phyloP scores from a whole-genome alignment of 2,329 filamentous ascomycete genomes.

The Microascus cirrosus region DNA sequence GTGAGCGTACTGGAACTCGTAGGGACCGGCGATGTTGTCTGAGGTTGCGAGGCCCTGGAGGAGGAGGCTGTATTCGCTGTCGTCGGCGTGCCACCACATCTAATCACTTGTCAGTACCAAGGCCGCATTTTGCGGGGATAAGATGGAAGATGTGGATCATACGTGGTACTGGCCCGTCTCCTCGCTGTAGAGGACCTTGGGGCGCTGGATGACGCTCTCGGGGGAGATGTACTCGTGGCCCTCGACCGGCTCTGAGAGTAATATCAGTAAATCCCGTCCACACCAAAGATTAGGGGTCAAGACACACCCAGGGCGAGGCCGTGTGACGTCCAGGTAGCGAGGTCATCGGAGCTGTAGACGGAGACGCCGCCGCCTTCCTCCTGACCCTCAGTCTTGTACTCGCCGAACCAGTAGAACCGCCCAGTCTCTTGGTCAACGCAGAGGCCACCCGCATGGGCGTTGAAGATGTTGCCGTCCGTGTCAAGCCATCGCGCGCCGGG shows the following conservation, averaged over 20 bases:
- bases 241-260: conserved; percentile 30
- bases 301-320: conserved; percentile 41
- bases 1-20: conserved; percentile 40
- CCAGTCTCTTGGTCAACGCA: conserved; percentile 37
- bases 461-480: conserved; percentile 47
- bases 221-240: conserved; percentile 44
- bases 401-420: conserved; percentile 51
- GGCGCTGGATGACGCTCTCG: conserved; percentile 46
- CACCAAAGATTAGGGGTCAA: neutral
- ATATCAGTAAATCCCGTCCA: neutral
- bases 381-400: conserved; percentile 47
- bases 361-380: conserved; percentile 48
- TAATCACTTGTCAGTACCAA: conserved; percentile 12
- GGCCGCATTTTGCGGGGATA: neutral
- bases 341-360: conserved; percentile 49
- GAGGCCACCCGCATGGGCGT: conserved; percentile 49
- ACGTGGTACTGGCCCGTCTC: conserved; percentile 44
- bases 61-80: conserved; percentile 41
- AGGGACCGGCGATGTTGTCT: conserved; percentile 39
- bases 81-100: conserved; percentile 53
- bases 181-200: conserved; percentile 50
- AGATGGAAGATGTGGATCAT: conserved; percentile 7
- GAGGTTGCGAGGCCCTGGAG: conserved; percentile 45
- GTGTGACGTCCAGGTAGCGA: conserved; percentile 47
- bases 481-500: conserved; percentile 51